Base-by-base conservation (phyloP, 164 flowering plant genomes). In the Macadamia integrifolia region DNA sequence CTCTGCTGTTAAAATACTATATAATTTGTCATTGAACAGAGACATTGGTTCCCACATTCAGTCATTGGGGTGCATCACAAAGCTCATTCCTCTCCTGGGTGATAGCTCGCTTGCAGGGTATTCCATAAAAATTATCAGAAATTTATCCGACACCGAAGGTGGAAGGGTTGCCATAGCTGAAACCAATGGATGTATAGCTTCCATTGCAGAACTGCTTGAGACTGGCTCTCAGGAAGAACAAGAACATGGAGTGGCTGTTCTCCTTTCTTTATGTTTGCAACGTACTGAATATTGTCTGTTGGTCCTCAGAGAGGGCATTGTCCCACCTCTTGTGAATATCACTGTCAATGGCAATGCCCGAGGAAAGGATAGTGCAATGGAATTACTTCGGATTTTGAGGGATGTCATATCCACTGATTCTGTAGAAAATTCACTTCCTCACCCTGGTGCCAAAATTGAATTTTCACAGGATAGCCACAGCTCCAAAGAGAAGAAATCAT, bases 301-400 rank as follows among this genome's bases (percentile, higher is more conserved):
- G 80, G 95, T 87, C 35, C 71, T 86, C 88, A 78, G 80, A 2
- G 97, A 86, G 63, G 89, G 89, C 46, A 81, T 87, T 30, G 78
- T 91, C 62, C 84, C 95, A 42, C 35, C 83, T 32, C 88, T 93
- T 6, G 71, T 71, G 23, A 28, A n/a, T 46, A 71, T 87, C 14
- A 81, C 88, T 30, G 35, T 78, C 35, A 88, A 88, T 72, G 97
- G 98, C 31, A 88, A 61, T 70, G 67, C 76, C 2, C 83, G 40
- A 69, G 96, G 80, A 30, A 86, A 77, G 77, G 82, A 61, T 7
- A 70, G 50, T 62, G 96, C 98, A 28, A 60, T 65, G 64, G 86
- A 93, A 69, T 64, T 91, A 76, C 89, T 88, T 42, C 77, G 82
- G 50, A 75, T 81, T 10, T 74, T 91, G 67, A 78, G 83, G 69